Conservation (phyloP, 2,329 filamentous ascomycete genomes). For the Penicillium psychrosexuale region DNA sequence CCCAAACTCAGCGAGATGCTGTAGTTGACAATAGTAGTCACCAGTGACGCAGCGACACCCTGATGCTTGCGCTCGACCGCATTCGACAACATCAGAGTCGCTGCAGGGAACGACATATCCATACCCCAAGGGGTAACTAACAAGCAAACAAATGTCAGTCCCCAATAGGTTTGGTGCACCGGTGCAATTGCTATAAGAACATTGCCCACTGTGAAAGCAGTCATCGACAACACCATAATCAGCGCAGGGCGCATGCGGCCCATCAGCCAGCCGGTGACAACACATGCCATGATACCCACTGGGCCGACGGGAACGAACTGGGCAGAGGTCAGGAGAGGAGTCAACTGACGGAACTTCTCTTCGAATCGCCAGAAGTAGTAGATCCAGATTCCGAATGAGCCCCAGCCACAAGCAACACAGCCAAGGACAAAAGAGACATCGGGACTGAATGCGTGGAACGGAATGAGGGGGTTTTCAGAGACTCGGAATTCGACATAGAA, state of each 20-base stretch:
- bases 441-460: conserved; percentile 44
- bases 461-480: conserved; percentile 55
- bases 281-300: conserved; percentile 31
- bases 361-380: conserved; percentile 41
- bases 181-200: conserved; percentile 49
- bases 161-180: conserved; percentile 61
- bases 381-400: conserved; percentile 42
- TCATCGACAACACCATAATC: conserved; percentile 31
- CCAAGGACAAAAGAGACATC: conserved; percentile 36
- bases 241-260: conserved; percentile 19
- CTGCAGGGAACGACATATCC: conserved; percentile 65
- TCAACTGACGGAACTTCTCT: conserved; percentile 23
- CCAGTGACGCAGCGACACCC: conserved; percentile 54
- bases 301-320: conserved; percentile 31
- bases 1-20: conserved; percentile 64
- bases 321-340: conserved; percentile 31
- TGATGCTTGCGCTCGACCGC: conserved; percentile 47
- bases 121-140: conserved; percentile 61
- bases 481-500: conserved; percentile 49
- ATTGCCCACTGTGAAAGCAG: conserved; percentile 43
- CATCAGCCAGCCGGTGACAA: conserved; percentile 28
- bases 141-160: conserved; percentile 58
- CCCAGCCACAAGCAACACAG: conserved; percentile 44
- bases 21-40: conserved; percentile 67
- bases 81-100: conserved; percentile 59